Conservation (phyloP, 352 stramenopile species). For the Globisporangium parvum region DNA sequence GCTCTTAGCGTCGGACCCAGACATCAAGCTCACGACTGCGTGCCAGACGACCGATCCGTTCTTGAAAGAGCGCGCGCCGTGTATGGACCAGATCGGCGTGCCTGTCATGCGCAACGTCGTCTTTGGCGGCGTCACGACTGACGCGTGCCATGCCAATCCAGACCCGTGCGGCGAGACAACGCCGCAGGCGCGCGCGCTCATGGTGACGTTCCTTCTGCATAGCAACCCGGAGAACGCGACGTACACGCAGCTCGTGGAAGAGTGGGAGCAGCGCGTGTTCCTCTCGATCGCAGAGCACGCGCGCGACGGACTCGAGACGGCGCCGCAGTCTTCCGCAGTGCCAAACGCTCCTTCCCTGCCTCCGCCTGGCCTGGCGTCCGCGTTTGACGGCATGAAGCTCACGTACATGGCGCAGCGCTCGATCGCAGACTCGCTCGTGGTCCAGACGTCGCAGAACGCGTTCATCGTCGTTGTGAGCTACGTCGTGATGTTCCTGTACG, state of each 20-base stretch:
- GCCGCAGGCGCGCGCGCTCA: constrained; percentile 62
- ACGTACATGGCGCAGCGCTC: constrained; percentile 85
- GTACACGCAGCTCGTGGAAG: constrained; percentile 65
- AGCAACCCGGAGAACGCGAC: constrained; percentile 68
- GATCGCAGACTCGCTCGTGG: constrained; percentile 71
- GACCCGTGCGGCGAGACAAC: constrained; percentile 82
- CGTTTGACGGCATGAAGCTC: constrained; percentile 54
- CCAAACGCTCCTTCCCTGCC: background rate
- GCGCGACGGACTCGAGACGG: background rate
- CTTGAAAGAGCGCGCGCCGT: constrained; percentile 54
- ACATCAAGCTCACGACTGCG: constrained; percentile 83
- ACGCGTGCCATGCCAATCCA: constrained; percentile 67
- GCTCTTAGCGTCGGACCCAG: constrained; percentile 53
- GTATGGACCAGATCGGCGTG: constrained; percentile 88
- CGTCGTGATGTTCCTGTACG: constrained; percentile 89
- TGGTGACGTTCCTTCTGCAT: constrained; percentile 86
- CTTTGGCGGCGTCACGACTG: constrained; percentile 64
- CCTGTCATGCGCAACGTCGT: constrained; percentile 87
- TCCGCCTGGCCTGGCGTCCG: no score
- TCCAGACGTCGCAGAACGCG: constrained; percentile 86
- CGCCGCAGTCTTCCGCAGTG: background rate
- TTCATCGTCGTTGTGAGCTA: constrained; percentile 88
- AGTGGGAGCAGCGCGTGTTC: constrained; percentile 83
- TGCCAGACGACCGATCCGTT: constrained; percentile 71
- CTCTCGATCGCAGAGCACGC: constrained; percentile 28